A percentile compares a stretch with the other conserved stretches of the same genome.
Conservation (phyloP, 371 early-diverging fungal species). For the Mortierella sp. region DNA sequence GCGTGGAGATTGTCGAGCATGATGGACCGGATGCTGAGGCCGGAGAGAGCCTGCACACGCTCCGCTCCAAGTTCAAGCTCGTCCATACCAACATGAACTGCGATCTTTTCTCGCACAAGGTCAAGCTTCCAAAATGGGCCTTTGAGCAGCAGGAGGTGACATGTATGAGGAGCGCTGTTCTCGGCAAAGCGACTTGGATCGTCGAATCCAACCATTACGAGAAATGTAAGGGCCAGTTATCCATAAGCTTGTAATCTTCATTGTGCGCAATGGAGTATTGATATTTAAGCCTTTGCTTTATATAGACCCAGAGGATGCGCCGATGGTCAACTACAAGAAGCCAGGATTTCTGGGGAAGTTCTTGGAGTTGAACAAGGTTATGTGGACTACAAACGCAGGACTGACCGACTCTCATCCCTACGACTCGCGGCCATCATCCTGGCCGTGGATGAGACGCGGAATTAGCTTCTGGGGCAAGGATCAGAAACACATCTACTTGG, state of each 20-base stretch:
- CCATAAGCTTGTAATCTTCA: too few relatives aligned
- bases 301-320: slow-evolving; percentile 63
- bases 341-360: slow-evolving; percentile 87
- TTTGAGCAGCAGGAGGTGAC: slow-evolving; percentile 96
- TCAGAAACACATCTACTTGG: slow-evolving; percentile 88
- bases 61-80: slow-evolving; percentile 74
- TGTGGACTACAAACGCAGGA: slow-evolving; percentile 91
- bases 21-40: slow-evolving; percentile 63
- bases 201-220: slow-evolving; percentile 63
- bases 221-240: slow-evolving; percentile 57
- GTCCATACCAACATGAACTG: slow-evolving; percentile 78
- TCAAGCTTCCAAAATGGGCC: slow-evolving; percentile 97
- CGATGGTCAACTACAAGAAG: slow-evolving; percentile 60
- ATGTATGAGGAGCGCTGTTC: slow-evolving; percentile 75
- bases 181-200: slow-evolving; percentile 74
- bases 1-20: slow-evolving; percentile 74
- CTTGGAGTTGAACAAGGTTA: slow-evolving; percentile 85
- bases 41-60: slow-evolving; percentile 64
- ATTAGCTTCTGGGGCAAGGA: slow-evolving; percentile 88
- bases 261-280: not conserved
- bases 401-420: slow-evolving; percentile 92
- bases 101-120: slow-evolving; percentile 81
- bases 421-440: slow-evolving; percentile 79
- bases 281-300: not conserved
- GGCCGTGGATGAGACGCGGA: slow-evolving; percentile 90